These are phyloP conservation scores for Xerocomus amazonicus DNA, from an alignment of 1,284 basidiomycete species.

Conservation along the genomic window DNA sequence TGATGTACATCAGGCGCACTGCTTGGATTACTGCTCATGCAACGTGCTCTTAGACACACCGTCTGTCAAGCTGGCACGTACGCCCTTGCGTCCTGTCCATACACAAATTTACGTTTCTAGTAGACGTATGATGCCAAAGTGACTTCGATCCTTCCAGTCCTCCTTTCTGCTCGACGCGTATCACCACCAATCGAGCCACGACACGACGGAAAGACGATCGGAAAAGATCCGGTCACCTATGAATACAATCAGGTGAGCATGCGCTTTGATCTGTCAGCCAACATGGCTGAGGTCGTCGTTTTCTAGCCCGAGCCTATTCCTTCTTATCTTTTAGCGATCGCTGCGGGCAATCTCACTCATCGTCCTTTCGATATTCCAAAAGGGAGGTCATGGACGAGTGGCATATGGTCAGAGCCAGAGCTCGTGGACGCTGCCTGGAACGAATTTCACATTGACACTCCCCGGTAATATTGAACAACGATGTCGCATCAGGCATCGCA, in stretches of 20 bases:
- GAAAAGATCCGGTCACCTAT: conserved; percentile 66
- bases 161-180: conserved; percentile 78
- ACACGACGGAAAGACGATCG: conserved; percentile 68
- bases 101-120: conserved; percentile 1
- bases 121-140: conserved; percentile 80
- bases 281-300: neutral
- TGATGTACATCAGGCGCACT: conserved; percentile 11
- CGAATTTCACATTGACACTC: conserved; percentile 87
- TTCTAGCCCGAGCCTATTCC: conserved; percentile 77
- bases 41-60: conserved; percentile 49
- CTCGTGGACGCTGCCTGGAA: conserved; percentile 75
- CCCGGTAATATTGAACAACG: conserved; percentile 42
- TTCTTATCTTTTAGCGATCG: conserved; percentile 85
- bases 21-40: conserved; percentile 1
- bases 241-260: conserved; percentile 62
- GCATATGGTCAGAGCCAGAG: conserved; percentile 90
- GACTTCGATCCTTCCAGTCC: conserved; percentile 72
- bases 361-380: conserved; percentile 57
- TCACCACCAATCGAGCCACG: conserved; percentile 69
- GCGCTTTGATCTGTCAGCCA: neutral
- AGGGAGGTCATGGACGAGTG: conserved; percentile 71
- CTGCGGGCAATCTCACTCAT: conserved; percentile 78
- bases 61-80: conserved; percentile 65
- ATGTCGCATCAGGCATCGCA: too few species aligned
- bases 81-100: neutral